These are phyloP conservation scores for Phaeomoniella chlamydospora DNA, from an alignment of 2,329 filamentous ascomycete genomes.

Conservation along the genomic window DNA sequence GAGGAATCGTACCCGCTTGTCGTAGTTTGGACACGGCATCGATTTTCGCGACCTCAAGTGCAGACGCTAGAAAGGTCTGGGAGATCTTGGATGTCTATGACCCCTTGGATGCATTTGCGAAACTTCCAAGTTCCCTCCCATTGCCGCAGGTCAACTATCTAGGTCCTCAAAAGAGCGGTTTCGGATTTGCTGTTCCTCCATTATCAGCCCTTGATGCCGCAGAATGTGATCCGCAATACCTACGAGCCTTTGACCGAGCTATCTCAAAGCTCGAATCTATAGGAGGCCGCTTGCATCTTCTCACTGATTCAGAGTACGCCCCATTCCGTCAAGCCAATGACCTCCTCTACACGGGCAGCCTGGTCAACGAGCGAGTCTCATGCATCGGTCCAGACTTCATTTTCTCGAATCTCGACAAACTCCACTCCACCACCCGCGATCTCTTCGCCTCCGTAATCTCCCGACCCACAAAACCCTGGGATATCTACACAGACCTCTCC, in stretches of 20 bases:
- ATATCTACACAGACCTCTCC: conserved; percentile 23
- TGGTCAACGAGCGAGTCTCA: conserved; percentile 41
- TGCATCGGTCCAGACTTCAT: conserved; percentile 12
- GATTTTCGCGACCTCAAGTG: conserved; percentile 33
- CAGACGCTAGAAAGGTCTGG: conserved; percentile 35
- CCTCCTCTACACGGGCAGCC: conserved; percentile 42
- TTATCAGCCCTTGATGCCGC: conserved; percentile 20
- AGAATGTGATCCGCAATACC: conserved; percentile 25
- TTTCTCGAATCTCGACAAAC: background rate
- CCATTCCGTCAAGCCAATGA: conserved; percentile 37
- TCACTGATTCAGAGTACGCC: conserved; percentile 31
- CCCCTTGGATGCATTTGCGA: conserved; percentile 35
- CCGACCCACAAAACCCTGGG: conserved; percentile 36
- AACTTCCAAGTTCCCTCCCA: conserved; percentile 16
- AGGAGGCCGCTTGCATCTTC: conserved; percentile 20
- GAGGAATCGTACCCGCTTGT: conserved; percentile 28
- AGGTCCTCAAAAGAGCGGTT: conserved; percentile 20
- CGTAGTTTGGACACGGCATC: conserved; percentile 23
- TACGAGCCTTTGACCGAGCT: conserved; percentile 26
- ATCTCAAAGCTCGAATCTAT: conserved; percentile 21
- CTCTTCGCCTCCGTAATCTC: conserved; percentile 7
- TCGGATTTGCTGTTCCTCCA: conserved; percentile 35
- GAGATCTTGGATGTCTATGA: conserved; percentile 35
- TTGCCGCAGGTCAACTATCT: conserved; percentile 12
- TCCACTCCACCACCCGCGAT: background rate